Percentiles rank a stretch among this genome's conserved stretches.
Conservation (phyloP, 1,284 basidiomycete species). For the Rhodotorula sp. region DNA sequence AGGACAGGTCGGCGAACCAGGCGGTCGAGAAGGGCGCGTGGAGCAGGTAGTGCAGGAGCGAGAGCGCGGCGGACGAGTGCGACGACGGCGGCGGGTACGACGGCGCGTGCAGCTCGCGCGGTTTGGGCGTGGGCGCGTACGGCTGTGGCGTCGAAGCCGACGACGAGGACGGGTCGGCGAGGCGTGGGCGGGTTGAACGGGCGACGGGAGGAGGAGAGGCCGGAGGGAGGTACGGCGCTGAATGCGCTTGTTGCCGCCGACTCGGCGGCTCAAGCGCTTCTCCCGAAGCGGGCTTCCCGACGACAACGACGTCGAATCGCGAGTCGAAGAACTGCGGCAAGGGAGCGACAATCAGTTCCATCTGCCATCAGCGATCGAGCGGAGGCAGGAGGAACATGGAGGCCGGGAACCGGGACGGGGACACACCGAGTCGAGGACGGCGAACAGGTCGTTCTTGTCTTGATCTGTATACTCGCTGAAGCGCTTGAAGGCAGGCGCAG, state of each 20-base stretch:
- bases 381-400: too few species aligned
- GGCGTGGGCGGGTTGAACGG: conserved; percentile 24
- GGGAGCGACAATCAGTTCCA: too few species aligned
- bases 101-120: conserved; percentile 8
- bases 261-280: too few species aligned
- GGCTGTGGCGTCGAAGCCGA: conserved; percentile 23
- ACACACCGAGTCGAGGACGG: conserved; percentile 70
- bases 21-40: conserved; percentile 2
- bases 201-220: conserved; percentile 12
- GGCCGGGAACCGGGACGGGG: background rate
- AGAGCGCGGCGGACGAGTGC: conserved; percentile 42
- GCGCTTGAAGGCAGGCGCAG: background rate
- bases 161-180: conserved; percentile 12
- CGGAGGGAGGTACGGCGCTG: conserved; percentile 2
- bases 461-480: conserved; percentile 48
- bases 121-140: conserved; percentile 8
- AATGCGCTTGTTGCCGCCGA: background rate
- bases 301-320: background rate
- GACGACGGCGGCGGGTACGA: conserved; percentile 40
- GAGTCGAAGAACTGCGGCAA: conserved; percentile 36
- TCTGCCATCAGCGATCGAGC: too few species aligned
- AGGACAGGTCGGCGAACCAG: conserved; percentile 7
- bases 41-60: conserved; percentile 45
- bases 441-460: conserved; percentile 71
- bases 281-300: too few species aligned